These are phyloP conservation scores for Ophiostoma pallidulum DNA, from an alignment of 2,329 filamentous ascomycete species.

Conservation along the genomic window DNA sequence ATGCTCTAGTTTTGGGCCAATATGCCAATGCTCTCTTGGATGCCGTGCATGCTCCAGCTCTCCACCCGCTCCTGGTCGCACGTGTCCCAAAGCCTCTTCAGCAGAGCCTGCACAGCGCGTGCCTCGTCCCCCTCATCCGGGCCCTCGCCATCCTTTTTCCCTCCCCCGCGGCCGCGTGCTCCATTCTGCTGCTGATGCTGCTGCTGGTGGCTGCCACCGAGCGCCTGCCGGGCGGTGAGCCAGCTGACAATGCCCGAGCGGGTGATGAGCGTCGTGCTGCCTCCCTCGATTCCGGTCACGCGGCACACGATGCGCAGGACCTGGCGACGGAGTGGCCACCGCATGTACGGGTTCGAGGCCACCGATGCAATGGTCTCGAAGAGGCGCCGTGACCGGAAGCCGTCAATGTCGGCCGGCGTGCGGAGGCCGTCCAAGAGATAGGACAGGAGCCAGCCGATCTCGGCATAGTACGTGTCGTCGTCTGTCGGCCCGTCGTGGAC, in stretches of 20 bases:
- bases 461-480: constrained; percentile 63
- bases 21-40: constrained; percentile 14
- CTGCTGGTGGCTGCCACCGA: not conserved
- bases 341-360: constrained; percentile 57
- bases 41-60: constrained; percentile 53
- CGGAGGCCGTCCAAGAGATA: constrained; percentile 61
- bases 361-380: constrained; percentile 68
- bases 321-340: constrained; percentile 49
- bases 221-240: constrained; percentile 53
- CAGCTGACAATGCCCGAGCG: constrained; percentile 66
- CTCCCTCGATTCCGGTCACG: constrained; percentile 57
- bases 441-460: constrained; percentile 64
- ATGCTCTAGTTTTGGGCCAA: not conserved
- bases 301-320: constrained; percentile 55
- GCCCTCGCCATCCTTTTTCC: not conserved
- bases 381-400: constrained; percentile 53
- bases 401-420: constrained; percentile 47
- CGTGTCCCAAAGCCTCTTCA: constrained; percentile 50
- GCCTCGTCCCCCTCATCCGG: constrained; percentile 29
- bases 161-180: too few relatives aligned
- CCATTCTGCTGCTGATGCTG: not conserved
- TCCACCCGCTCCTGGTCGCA: constrained; percentile 57
- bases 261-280: constrained; percentile 72
- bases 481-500: constrained; percentile 57
- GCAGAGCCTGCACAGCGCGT: constrained; percentile 44